Evolutionary conservation across 1,284 basidiomycete species (phyloP).

Genomic region (Prillingera fragicola): DNA sequence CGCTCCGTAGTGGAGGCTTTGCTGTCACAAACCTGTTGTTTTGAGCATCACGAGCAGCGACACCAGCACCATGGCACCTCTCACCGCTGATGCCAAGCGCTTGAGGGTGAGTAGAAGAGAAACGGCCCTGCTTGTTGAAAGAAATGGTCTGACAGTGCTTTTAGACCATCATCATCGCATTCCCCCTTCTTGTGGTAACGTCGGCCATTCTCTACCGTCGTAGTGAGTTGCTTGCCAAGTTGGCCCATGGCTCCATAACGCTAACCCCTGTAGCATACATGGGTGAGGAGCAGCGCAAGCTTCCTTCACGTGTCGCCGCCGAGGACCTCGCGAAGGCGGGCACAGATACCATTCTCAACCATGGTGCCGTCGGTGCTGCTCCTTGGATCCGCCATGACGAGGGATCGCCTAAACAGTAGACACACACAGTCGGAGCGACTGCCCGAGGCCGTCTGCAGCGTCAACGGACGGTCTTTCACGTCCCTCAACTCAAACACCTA

Average conservation of each 20-base stretch:
- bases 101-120: constrained; percentile 31
- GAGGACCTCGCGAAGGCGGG: constrained; percentile 7
- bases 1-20: too few species aligned
- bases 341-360: too few species aligned
- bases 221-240: constrained; percentile 24
- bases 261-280: constrained; percentile 26
- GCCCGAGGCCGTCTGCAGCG: too few species aligned
- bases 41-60: too few species aligned
- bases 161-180: constrained; percentile 44
- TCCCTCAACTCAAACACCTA: too few species aligned
- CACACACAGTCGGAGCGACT: too few species aligned
- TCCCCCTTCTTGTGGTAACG: constrained; percentile 43
- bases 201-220: constrained; percentile 44
- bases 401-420: too few species aligned
- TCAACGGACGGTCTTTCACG: too few species aligned
- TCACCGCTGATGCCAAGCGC: constrained; percentile 36
- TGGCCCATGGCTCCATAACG: too few species aligned
- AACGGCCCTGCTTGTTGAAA: neutral
- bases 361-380: too few species aligned
- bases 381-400: too few species aligned
- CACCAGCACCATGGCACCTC: constrained; percentile 29
- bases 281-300: constrained; percentile 41
- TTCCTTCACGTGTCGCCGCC: constrained; percentile 16
- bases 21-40: too few species aligned
- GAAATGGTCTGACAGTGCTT: neutral